Evolutionary conservation across 352 stramenopile genomes (phyloP).

Genomic region (Globisporangium paroecandrum): DNA sequence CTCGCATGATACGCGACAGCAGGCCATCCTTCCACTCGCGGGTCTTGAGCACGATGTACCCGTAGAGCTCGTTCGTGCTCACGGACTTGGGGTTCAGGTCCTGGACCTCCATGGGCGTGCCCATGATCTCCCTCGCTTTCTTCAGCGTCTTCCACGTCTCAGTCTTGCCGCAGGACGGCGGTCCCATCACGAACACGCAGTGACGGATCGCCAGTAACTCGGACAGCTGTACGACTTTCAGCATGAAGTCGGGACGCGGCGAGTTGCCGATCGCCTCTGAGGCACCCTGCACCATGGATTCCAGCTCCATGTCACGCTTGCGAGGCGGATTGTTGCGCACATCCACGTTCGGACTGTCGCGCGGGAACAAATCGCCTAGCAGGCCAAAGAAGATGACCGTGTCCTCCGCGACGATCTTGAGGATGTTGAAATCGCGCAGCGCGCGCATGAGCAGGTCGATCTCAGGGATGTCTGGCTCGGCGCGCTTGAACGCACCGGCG

Average conservation of each 20-base stretch:
- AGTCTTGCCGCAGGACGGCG: slow-evolving; percentile 92
- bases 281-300: slow-evolving; percentile 85
- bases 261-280: slow-evolving; percentile 81
- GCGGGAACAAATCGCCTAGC: slow-evolving; percentile 93
- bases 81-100: slow-evolving; percentile 96
- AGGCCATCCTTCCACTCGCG: slow-evolving; percentile 96
- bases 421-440: slow-evolving; percentile 96
- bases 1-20: slow-evolving; percentile 94
- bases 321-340: slow-evolving; percentile 89
- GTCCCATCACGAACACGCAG: slow-evolving; percentile 96
- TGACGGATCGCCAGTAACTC: slow-evolving; percentile 94
- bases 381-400: slow-evolving; percentile 95
- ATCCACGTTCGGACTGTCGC: slow-evolving; percentile 79
- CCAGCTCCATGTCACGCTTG: slow-evolving; percentile 91
- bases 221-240: slow-evolving; percentile 95
- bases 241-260: slow-evolving; percentile 80
- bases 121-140: slow-evolving; percentile 86
- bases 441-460: slow-evolving; percentile 94
- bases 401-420: slow-evolving; percentile 95
- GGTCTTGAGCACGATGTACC: slow-evolving; percentile 94
- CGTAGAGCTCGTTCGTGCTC: slow-evolving; percentile 95
- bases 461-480: slow-evolving; percentile 91
- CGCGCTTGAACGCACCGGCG: slow-evolving; percentile 92
- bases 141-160: slow-evolving; percentile 94
- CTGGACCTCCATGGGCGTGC: slow-evolving; percentile 85